Conservation (phyloP, 2,329 filamentous ascomycete genomes). For the Trichoderma brevicompactum region DNA sequence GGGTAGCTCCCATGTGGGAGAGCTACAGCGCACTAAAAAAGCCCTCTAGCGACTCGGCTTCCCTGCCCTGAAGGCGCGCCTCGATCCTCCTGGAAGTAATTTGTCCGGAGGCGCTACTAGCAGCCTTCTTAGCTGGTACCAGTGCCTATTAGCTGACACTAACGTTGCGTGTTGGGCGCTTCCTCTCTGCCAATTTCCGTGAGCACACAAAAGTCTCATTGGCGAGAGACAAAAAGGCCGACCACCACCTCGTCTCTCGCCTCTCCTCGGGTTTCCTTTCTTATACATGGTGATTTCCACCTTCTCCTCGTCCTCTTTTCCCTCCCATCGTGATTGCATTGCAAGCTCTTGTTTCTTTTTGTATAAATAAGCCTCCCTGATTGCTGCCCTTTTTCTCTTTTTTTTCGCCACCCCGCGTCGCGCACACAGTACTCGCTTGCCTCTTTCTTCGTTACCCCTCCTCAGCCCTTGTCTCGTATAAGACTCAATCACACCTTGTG, state of each 20-base stretch:
- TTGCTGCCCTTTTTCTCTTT: not conserved
- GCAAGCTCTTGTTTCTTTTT: conserved; percentile 8
- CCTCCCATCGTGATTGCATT: not conserved
- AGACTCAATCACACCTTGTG: conserved; percentile 1
- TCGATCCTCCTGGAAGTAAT: conserved; percentile 27
- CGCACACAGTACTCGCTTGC: not conserved
- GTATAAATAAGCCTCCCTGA: not conserved
- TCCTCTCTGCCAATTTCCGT: not conserved
- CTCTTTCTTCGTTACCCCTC: not conserved
- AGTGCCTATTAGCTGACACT: no score
- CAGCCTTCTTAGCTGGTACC: not conserved
- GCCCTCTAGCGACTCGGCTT: not conserved
- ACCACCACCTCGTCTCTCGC: conserved; percentile 1
- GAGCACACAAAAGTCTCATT: not conserved
- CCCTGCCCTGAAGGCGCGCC: not conserved
- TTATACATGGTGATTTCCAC: conserved; percentile 6
- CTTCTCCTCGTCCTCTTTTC: not conserved
- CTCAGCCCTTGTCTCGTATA: not conserved
- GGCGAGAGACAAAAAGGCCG: not conserved
- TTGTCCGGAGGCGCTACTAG: conserved; percentile 22
- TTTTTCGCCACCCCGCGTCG: not conserved
- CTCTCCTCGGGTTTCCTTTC: not conserved
- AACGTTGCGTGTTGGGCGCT: no score
- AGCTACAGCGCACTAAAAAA: not conserved
- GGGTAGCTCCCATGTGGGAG: conserved; percentile 23